Percentiles rank a stretch among this genome's conserved stretches.
Conservation (phyloP, 2,329 filamentous ascomycete species). For the Fusarium lyarnte region DNA sequence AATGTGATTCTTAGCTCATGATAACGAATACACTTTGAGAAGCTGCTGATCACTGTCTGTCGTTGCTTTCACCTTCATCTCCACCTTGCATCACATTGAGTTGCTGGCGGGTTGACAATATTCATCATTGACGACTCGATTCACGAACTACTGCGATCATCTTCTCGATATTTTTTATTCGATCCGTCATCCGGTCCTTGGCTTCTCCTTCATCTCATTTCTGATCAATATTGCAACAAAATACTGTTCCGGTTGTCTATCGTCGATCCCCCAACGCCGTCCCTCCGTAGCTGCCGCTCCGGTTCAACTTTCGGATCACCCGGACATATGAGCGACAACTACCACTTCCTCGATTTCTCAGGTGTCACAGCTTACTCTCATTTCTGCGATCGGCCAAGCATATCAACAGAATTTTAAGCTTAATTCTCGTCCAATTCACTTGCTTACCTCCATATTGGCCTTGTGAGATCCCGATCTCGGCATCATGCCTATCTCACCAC, state of each 20-base stretch:
- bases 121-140: neutral
- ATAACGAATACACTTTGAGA: conserved; percentile 8
- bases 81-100: conserved; percentile 11
- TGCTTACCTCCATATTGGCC: neutral
- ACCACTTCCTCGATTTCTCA: conserved; percentile 8
- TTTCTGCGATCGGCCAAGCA: conserved; percentile 2
- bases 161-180: conserved; percentile 1
- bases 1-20: conserved; percentile 9
- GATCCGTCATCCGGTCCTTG: neutral
- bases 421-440: conserved; percentile 3
- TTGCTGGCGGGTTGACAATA: conserved; percentile 12
- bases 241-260: conserved; percentile 9
- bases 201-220: neutral
- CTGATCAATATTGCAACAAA: neutral
- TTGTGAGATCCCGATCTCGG: neutral
- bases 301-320: conserved; percentile 34
- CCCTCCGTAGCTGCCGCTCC: conserved; percentile 26
- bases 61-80: neutral
- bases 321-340: conserved; percentile 19
- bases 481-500: conserved; percentile 24
- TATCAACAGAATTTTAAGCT: conserved; percentile 16
- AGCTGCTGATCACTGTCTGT: conserved; percentile 12
- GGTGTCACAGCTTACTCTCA: conserved; percentile 7
- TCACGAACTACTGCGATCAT: neutral
- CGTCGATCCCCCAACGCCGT: conserved; percentile 30